A percentile compares a stretch with the other conserved stretches of the same genome.
Conservation (phyloP, 371 early-diverging fungal genomes). For the Mucor racemosus region DNA sequence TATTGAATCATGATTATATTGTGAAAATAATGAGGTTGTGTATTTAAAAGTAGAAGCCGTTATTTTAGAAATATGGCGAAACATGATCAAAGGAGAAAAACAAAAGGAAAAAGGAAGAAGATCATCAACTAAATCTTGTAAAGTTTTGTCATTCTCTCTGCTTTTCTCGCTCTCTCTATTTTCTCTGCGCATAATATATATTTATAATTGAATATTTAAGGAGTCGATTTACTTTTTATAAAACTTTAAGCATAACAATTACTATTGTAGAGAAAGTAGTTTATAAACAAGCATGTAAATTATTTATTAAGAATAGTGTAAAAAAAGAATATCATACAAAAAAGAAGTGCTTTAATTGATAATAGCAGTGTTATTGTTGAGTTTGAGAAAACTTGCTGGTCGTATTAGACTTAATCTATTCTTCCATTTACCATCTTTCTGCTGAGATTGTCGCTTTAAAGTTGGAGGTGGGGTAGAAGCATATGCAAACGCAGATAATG, state of each 20-base stretch:
- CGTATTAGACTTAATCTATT: conserved; percentile 13
- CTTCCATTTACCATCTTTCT: conserved; percentile 20
- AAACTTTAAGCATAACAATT: not conserved
- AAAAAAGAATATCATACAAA: conserved; percentile 4
- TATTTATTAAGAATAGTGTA: not conserved
- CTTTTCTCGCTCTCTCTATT: too few species aligned
- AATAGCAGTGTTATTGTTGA: not conserved
- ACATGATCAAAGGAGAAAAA: conserved; percentile 12
- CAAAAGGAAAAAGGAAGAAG: conserved; percentile 11
- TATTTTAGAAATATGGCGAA: conserved; percentile 31
- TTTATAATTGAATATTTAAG: not conserved
- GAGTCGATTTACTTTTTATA: not conserved
- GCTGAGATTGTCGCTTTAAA: not conserved
- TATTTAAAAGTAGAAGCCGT: conserved; percentile 24
- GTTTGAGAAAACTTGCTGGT: conserved; percentile 18
- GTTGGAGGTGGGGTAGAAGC: conserved; percentile 30
- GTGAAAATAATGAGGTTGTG: conserved; percentile 14
- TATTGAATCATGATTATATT: not conserved
- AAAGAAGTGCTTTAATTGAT: not conserved
- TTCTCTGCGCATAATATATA: too few species aligned
- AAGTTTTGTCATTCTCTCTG: too few species aligned
- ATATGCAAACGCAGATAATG: conserved; percentile 31
- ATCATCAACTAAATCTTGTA: not conserved
- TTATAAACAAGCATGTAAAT: not conserved
- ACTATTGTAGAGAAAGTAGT: not conserved